Base-by-base conservation (phyloP, 345 rosid species). In the Mercurialis annua region DNA sequence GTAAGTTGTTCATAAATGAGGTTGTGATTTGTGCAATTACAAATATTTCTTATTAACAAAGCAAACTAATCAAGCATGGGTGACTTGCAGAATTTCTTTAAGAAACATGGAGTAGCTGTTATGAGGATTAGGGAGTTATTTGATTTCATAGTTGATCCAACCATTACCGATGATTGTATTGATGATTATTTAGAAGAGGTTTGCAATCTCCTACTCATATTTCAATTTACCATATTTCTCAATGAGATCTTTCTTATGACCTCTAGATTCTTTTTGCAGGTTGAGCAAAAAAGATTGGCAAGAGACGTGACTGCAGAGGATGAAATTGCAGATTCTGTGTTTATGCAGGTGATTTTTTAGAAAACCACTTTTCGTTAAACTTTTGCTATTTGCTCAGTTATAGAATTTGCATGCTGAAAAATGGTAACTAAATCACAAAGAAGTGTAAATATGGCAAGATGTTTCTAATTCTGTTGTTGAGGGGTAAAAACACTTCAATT, bases 71-170 rank as follows among this genome's bases (percentile, higher is more conserved):
- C n/a, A 15, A 49, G 10, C 67, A 18, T 43, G 43, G 27, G 5
- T 42, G 12, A 2, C 47, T 11, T 64, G 68, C 84, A 94, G 99
- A 95, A 86, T 72, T 94, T 85, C 82, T 93, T 87, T 70, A 91
- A 77, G 74, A 94, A 89, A 76, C 83, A 89, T 76, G 96, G 99
- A 34, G 92, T 94, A 27, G 99, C 91, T 30, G 99, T 91, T 1
- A 93, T 93, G 98, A 86, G 89, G 48, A 89, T 89, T 43, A 73
- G 96, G n/a, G 98, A 93, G 80, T 82, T 93, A 51, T 93, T 93
- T 71, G 98, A 90, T 76, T 93, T 93, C 74, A 83, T 93, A 63
- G 98, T 93, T 21, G 98, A 93, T 59, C 87, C 97, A 30, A 71
- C 90, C 23, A 93, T 93, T 18, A 67, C 85, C 10, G 98, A 93